Evolutionary conservation across 164 flowering plant genomes (phyloP), one percentile per base, ranked within the genome.

Genomic region (Buxus sempervirens): DNA sequence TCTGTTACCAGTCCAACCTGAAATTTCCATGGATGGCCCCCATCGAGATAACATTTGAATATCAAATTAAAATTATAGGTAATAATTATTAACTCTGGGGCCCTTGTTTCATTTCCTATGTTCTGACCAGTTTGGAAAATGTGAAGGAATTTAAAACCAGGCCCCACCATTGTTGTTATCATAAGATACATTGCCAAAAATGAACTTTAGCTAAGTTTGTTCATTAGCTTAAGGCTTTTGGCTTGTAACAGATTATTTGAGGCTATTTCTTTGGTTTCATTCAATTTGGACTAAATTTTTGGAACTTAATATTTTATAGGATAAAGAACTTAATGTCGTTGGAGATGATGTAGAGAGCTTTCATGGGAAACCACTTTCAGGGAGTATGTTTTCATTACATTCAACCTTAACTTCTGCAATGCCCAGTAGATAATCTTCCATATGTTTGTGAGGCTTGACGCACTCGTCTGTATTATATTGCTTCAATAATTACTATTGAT

Each of bases 321-420:
- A 86, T 65, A 78, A 82, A 71, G 84, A 76, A 59, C 78, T 32
- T 21, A 83, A 63, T 66, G 60, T 58, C 1, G 73, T 41, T 69
- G 80, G 32, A 54, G 76, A 57, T 16, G 95, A 89, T 80, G 23
- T 84, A 24, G 95, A 86, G 79, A 82, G 78, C 76, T 72, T 72
- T 48, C 78, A 70, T 24, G 86, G 87, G 27, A 88, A 84, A 67
- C 62, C 90, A 66, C 77, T 67, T 66, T 70, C 80, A 60, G 78
- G 73, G 63, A 79, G 81, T 78, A 68, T 63, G 77, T 54, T 82
- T 69, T 64, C 24, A 0, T 27, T 63, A 55, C 22, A 57, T 45
- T 73, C 55, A 27, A 54, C n/a, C 60, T 61, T 72, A 54, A 45
- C 24, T 63, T 65, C 24, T 42, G 27, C 64, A 56, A 41, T 32